phyloP scores from a whole-genome alignment of 2,329 filamentous ascomycete species.

The Alternaria brassicicola region DNA sequence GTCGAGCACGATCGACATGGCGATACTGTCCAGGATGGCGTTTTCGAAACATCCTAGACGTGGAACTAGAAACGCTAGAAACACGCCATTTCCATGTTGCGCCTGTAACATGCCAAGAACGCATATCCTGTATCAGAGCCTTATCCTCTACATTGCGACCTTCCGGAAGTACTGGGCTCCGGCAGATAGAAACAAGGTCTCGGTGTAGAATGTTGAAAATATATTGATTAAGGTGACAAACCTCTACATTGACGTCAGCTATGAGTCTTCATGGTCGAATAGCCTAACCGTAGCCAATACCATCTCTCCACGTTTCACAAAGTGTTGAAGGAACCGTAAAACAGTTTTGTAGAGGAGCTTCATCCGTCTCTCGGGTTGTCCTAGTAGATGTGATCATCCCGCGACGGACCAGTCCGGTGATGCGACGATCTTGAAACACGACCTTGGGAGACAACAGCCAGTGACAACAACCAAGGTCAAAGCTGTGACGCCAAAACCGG shows the following conservation, averaged over 20 bases:
- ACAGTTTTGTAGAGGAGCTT: not conserved
- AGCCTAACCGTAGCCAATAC: not conserved
- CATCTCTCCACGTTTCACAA: not conserved
- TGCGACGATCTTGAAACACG: conserved; percentile 20
- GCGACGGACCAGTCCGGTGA: conserved; percentile 5
- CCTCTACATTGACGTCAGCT: not conserved
- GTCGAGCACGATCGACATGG: conserved; percentile 5
- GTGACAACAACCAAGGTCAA: not conserved
- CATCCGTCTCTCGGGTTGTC: conserved; percentile 3
- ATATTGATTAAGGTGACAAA: too few species aligned
- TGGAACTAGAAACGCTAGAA: conserved; percentile 21
- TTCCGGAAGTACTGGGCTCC: not conserved
- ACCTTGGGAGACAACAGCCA: not conserved
- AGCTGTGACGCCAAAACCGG: not conserved
- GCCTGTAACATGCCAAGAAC: not conserved
- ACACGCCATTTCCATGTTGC: conserved; percentile 8
- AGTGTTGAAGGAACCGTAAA: not conserved
- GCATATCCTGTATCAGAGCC: not conserved
- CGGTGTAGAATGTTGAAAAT: not conserved
- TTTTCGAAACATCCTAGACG: conserved; percentile 35
- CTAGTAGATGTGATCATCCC: conserved; percentile 8
- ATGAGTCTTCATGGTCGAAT: not conserved
- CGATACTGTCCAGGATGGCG: conserved; percentile 1
- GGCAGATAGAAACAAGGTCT: not conserved
- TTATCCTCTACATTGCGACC: not conserved